Base-by-base conservation (phyloP, 768 basidiomycete species). In the Mycena pura region DNA sequence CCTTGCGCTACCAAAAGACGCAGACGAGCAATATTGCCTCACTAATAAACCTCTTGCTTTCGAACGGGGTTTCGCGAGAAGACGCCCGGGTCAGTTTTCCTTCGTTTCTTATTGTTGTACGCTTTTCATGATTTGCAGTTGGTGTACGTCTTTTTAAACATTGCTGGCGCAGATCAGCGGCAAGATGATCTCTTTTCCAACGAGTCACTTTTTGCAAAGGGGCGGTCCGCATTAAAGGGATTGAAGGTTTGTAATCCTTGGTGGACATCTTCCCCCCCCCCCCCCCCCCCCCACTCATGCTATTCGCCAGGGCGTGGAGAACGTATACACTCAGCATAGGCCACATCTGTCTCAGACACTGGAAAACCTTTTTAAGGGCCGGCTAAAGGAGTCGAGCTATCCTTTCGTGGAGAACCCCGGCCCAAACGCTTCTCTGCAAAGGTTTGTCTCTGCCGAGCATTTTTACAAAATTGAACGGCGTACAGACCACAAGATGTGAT, bases 121-220 rank as follows among this genome's bases (percentile, higher is more conserved):
- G 14, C 29, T 51, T 63, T 63, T 69, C 11, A 68, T 51, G 32
- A 44, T 67, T 40, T 36, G 31, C 68, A 96, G 95, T 84, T 98
- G 54, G 96, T 99, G 2, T 96, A 98, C 74, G 91, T 93, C 15
- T 83, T 96, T 62, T 76, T 99, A 59, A 96, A 97, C 66, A 87
- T 96, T 44, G 93, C 96, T 1, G 97, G 97, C 27, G 88, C 92
- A 11, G 96, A 99, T 72, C 95, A 98, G 66, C 87, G 97, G 27
- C 96, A 99, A 77, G 96, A 98, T 69, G 97, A 99, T 74, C 79
- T 99, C 25, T 99, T 98, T 73, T 94, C 93, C 43, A 97, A 92
- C 39, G 96, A 97, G 75, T 95, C 95, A 14, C 78, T 99, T 47
- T 86, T 99, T 63, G 93, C 94, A 2, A 91, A 95, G 71, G 97